Conservation (phyloP, 2,329 filamentous ascomycete genomes). For the Sporothrix sp. region DNA sequence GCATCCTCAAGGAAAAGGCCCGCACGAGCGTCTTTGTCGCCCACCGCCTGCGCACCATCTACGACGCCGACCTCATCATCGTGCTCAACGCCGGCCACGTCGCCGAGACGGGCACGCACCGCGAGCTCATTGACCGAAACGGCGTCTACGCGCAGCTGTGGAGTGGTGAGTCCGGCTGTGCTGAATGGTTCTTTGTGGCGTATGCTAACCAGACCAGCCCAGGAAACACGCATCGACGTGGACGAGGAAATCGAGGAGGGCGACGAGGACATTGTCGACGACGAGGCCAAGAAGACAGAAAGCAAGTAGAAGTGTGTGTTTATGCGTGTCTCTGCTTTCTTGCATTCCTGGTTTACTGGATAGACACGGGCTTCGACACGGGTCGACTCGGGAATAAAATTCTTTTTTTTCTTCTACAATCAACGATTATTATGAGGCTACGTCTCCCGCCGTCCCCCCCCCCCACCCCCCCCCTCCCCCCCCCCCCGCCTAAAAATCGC, state of each 20-base stretch:
- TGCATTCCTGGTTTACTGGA: too few relatives aligned
- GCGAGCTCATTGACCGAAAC: slow-evolving; percentile 65
- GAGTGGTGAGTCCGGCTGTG: slow-evolving; percentile 38
- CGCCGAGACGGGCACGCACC: slow-evolving; percentile 82
- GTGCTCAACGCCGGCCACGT: slow-evolving; percentile 76
- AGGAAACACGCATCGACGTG: slow-evolving; percentile 18
- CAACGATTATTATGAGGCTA: too few relatives aligned
- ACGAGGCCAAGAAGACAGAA: slow-evolving; percentile 4
- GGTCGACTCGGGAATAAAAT: too few relatives aligned
- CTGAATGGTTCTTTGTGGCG: not conserved
- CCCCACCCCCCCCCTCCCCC: too few relatives aligned
- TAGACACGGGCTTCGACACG: too few relatives aligned
- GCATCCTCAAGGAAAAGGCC: slow-evolving; percentile 76
- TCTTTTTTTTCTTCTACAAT: too few relatives aligned
- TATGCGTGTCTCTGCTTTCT: too few relatives aligned
- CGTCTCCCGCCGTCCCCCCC: too few relatives aligned
- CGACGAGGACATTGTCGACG: slow-evolving; percentile 10
- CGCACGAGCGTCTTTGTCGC: slow-evolving; percentile 93
- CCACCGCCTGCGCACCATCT: slow-evolving; percentile 85
- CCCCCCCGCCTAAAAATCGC: too few relatives aligned
- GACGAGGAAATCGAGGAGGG: slow-evolving; percentile 13
- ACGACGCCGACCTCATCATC: slow-evolving; percentile 86
- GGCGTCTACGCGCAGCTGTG: slow-evolving; percentile 84
- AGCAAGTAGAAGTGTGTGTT: not conserved
- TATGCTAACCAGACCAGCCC: slow-evolving; percentile 10